Base-by-base conservation (phyloP, 306 rosid genomes). In the Macrotyloma uniflorum region DNA sequence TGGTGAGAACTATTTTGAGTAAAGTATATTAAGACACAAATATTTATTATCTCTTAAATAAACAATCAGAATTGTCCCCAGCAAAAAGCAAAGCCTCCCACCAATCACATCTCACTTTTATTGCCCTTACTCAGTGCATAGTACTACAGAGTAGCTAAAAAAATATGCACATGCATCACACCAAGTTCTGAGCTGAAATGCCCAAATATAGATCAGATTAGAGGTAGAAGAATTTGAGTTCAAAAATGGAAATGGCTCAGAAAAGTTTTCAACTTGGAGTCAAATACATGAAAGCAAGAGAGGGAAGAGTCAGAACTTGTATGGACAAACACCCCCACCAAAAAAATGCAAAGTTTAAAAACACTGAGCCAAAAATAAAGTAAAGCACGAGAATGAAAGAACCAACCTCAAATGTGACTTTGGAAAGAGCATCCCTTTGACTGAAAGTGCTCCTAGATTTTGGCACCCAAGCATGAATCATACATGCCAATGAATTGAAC, bases 391-490 rank as follows among this genome's bases (percentile, higher is more conserved):
- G 40, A 74, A 70, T 4, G 40, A n/a, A 28, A 33, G 23, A 47
- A 42, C 78, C 50, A 4, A 90, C 98, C 97, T 91, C 89, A 74
- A 92, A 95, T 68, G 86, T 87, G 33, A 95, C 87, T 2, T 92
- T 85, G 36, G 93, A 78, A 3, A 95, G 64, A 1, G 82, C 89
- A 11, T 86, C 76, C 43, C 15, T 86, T 70, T 80, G 88, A 7
- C 71, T n/a, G 58, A 83, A 81, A 0, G 87, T 67, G 63, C 88
- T 71, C 79, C 63, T 92, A 2, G 98, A 80, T 4, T 88, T 91
- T 0, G 98, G 98, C 0, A 92, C 86, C 92, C 85, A 88, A 43
- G 98, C 88, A 74, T 95, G 88, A 83, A 95, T 51, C 98, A 95
- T 87, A 87, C 98, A 95, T 1, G 97, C 83, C 67, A 95, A 67